These are phyloP conservation scores for Phytophthora podocarpi DNA, from an alignment of 352 stramenopile genomes.

Conservation along the genomic window DNA sequence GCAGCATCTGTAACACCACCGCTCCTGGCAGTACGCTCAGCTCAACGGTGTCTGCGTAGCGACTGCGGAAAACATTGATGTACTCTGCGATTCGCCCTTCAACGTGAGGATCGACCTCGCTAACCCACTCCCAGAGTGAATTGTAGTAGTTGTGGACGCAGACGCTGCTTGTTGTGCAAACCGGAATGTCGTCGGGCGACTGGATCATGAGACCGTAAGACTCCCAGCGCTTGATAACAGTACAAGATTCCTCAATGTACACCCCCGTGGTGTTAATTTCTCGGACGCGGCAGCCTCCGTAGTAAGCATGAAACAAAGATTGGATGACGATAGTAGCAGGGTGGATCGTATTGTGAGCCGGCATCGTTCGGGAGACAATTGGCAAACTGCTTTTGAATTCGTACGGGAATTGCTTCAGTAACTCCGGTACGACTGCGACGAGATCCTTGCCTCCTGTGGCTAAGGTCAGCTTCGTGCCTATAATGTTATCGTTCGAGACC, in stretches of 20 bases:
- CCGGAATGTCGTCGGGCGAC: conserved; percentile 21
- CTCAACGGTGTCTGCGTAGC: conserved; percentile 12
- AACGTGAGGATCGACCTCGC: not conserved
- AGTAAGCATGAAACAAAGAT: conserved; percentile 23
- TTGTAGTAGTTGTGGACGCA: conserved; percentile 39
- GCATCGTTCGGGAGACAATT: conserved; percentile 5
- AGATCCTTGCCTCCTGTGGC: conserved; percentile 11
- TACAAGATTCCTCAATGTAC: conserved; percentile 28
- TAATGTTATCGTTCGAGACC: conserved; percentile 17
- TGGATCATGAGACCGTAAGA: conserved; percentile 34
- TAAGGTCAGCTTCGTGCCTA: conserved; percentile 13
- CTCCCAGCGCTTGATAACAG: conserved; percentile 12
- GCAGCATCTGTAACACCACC: conserved; percentile 23
- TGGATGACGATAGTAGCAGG: conserved; percentile 10
- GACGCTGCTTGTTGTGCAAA: conserved; percentile 16
- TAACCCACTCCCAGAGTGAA: conserved; percentile 35
- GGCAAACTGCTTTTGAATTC: conserved; percentile 21
- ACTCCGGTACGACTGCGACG: conserved; percentile 15
- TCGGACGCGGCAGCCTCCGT: conserved; percentile 21
- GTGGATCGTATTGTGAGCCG: conserved; percentile 19
- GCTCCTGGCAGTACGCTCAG: conserved; percentile 21
- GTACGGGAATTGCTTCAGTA: conserved; percentile 25
- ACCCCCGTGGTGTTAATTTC: conserved; percentile 26
- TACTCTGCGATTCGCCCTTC: conserved; percentile 1
- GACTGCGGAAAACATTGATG: conserved; percentile 18